Evolutionary conservation across 2,329 filamentous ascomycete species (phyloP).

Genomic region (Setomelanomma holmii): DNA sequence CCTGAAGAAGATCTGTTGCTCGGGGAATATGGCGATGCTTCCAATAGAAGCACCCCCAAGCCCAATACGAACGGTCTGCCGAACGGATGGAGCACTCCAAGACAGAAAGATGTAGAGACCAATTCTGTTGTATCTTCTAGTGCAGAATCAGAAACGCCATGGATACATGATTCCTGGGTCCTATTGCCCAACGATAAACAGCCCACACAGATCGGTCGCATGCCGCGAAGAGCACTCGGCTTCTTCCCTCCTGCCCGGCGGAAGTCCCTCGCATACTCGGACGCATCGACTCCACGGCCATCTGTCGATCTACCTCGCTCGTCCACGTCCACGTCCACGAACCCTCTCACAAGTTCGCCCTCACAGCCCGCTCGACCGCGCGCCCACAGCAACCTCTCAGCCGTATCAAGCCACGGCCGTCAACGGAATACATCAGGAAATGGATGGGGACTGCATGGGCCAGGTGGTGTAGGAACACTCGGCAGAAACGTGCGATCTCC

Average conservation of each 20-base stretch:
- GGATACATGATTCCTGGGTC: conserved; percentile 91
- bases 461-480: conserved; percentile 88
- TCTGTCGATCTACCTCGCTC: conserved; percentile 68
- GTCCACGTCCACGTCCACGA: conserved; percentile 44
- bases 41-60: conserved; percentile 21
- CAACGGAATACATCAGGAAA: conserved; percentile 48
- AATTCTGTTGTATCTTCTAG: conserved; percentile 44
- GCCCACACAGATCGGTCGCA: conserved; percentile 83
- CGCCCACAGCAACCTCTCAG: conserved; percentile 48
- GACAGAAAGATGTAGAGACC: conserved; percentile 42
- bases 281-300: conserved; percentile 69
- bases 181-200: conserved; percentile 73
- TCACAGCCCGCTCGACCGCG: conserved; percentile 48
- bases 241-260: conserved; percentile 91
- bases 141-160: conserved; percentile 69
- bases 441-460: conserved; percentile 71
- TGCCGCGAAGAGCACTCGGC: conserved; percentile 80
- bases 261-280: conserved; percentile 77
- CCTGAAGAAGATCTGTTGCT: conserved; percentile 50
- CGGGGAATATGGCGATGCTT: conserved; percentile 35
- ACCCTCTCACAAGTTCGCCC: conserved; percentile 40
- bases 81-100: conserved; percentile 48
- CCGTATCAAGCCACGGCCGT: conserved; percentile 45
- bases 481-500: conserved; percentile 72
- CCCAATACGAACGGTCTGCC: conserved; percentile 33